A percentile compares a stretch with the other conserved stretches of the same genome.
These are phyloP conservation scores for Parachaetomium inaequale DNA, from an alignment of 495 filamentous ascomycete species.

Conservation along the genomic window DNA sequence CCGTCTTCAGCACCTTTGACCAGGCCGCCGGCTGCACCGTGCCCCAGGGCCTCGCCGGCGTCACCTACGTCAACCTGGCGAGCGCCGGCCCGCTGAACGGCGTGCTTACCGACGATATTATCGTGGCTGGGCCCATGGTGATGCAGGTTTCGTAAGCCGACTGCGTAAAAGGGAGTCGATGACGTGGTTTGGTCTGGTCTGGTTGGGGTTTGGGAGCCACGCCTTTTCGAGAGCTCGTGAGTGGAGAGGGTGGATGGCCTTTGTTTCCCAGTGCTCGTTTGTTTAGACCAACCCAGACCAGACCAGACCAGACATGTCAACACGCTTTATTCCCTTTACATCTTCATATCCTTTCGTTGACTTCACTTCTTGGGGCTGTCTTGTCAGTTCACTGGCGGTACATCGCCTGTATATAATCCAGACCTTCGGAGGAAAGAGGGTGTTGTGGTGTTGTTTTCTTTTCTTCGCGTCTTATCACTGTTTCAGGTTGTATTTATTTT, in stretches of 20 bases:
- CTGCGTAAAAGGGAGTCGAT: background rate
- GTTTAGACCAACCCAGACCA: background rate
- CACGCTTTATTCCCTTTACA: background rate
- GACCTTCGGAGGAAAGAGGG: background rate
- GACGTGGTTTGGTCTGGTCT: background rate
- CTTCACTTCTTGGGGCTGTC: conserved; percentile 1
- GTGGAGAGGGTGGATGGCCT: no score
- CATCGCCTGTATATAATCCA: background rate
- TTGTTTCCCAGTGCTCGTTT: no score
- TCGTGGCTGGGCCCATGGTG: conserved; percentile 51
- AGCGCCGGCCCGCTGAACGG: conserved; percentile 41
- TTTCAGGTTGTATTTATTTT: background rate
- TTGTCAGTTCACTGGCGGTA: background rate
- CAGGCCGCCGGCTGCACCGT: conserved; percentile 47
- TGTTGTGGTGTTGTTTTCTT: background rate
- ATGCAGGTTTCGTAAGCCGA: conserved; percentile 46
- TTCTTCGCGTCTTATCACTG: background rate
- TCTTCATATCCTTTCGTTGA: conserved; percentile 3
- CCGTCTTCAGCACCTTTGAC: conserved; percentile 49
- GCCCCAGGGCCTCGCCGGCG: conserved; percentile 49
- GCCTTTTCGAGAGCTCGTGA: no score
- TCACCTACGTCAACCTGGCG: conserved; percentile 53
- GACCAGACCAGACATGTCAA: conserved; percentile 1
- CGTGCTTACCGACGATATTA: conserved; percentile 48
- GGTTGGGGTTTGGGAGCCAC: background rate